Evolutionary conservation across 768 basidiomycete genomes (phyloP).

Genomic region (Leucosporidium yakuticum): DNA sequence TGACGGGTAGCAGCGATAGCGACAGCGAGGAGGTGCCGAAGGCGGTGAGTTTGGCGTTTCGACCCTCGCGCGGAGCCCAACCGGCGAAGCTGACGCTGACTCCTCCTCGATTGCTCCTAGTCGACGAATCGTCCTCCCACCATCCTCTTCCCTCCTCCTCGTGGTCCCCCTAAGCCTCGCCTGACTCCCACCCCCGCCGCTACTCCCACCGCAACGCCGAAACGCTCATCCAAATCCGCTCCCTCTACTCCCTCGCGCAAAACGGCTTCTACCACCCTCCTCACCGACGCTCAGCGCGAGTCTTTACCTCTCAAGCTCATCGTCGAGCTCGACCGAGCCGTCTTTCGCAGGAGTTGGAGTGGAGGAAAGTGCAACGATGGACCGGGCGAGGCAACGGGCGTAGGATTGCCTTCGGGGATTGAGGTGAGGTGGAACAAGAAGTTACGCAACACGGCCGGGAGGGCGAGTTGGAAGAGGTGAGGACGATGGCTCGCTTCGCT

Average conservation of each 20-base stretch:
- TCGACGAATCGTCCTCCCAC: too few species aligned
- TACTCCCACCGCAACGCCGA: too few species aligned
- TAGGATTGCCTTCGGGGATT: constrained; percentile 37
- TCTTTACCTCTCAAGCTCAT: constrained; percentile 18
- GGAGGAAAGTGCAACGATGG: background rate
- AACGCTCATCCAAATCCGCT: too few species aligned
- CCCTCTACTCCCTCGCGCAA: background rate
- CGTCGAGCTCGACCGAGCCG: constrained; percentile 23
- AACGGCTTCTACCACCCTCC: background rate
- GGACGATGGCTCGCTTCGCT: background rate
- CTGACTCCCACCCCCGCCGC: too few species aligned
- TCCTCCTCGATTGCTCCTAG: too few species aligned
- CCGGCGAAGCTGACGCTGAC: too few species aligned
- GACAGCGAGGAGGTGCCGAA: constrained; percentile 12
- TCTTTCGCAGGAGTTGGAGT: constrained; percentile 25
- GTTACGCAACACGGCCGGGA: constrained; percentile 46
- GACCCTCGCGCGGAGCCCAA: too few species aligned
- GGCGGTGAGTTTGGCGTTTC: background rate
- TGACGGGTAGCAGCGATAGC: constrained; percentile 15
- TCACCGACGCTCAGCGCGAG: constrained; percentile 16
- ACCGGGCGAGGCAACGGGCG: background rate
- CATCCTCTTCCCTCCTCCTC: too few species aligned
- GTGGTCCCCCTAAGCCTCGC: too few species aligned
- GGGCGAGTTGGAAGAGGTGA: constrained; percentile 41
- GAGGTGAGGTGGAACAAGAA: constrained; percentile 44